A percentile compares a stretch with the other conserved stretches of the same genome.
Conservation (phyloP, 192 early-diverging fungal species). For the Gamsiella multidivaricata region DNA sequence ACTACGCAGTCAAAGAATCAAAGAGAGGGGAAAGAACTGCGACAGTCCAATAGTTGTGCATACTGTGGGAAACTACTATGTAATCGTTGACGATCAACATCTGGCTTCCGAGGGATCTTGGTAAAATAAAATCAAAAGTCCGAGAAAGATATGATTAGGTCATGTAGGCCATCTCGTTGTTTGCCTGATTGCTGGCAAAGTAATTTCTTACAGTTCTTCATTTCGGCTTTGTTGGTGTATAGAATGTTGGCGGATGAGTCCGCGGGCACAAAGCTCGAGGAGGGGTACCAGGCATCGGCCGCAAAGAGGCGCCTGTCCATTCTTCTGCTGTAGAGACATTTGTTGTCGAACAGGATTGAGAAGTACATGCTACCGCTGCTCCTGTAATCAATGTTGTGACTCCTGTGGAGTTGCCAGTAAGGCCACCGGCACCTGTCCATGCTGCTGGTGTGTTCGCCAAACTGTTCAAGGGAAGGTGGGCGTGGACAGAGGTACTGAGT, state of each 20-base stretch:
- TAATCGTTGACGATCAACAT: too few species aligned
- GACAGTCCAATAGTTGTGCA: too few species aligned
- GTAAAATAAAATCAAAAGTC: too few species aligned
- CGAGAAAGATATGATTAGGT: too few species aligned
- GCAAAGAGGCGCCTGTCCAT: background rate
- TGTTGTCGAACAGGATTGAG: background rate
- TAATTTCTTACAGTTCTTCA: background rate
- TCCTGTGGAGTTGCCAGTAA: background rate
- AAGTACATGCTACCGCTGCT: background rate
- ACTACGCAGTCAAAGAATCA: too few species aligned
- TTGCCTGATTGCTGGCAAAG: too few species aligned
- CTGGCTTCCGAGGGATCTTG: too few species aligned
- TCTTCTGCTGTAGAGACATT: background rate
- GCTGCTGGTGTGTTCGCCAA: background rate
- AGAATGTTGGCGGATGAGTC: too few species aligned
- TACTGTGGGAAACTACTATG: too few species aligned
- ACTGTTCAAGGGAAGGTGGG: background rate
- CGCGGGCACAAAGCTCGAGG: background rate
- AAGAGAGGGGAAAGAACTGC: too few species aligned
- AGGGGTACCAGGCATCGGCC: background rate
- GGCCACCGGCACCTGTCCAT: background rate
- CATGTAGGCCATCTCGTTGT: too few species aligned
- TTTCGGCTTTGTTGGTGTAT: background rate
- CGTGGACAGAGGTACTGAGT: background rate
- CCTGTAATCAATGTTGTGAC: background rate